phyloP scores from a whole-genome alignment of 805 yeast genomes.

The Zygoascus flipseniorum region DNA sequence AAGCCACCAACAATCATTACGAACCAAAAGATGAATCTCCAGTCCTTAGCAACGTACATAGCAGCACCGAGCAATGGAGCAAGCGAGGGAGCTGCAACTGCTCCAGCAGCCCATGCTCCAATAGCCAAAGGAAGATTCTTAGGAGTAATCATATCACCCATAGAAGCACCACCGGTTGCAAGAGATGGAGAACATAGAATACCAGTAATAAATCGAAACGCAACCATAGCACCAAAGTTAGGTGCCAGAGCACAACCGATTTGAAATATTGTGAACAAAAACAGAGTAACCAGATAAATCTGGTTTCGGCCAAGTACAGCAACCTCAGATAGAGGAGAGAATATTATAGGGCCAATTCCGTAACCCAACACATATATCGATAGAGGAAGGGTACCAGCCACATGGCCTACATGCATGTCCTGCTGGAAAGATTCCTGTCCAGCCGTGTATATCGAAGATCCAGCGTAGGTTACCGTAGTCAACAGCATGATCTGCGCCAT shows the following conservation, averaged over 20 bases:
- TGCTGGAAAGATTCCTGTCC: slow-evolving; percentile 35
- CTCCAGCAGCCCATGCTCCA: slow-evolving; percentile 46
- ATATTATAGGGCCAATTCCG: slow-evolving; percentile 56
- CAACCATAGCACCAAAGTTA: slow-evolving; percentile 43
- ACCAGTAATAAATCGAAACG: slow-evolving; percentile 48
- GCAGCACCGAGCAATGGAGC: slow-evolving; percentile 54
- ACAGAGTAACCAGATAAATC: slow-evolving; percentile 38
- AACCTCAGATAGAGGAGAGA: slow-evolving; percentile 52
- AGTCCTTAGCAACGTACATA: slow-evolving; percentile 35
- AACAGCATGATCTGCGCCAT: slow-evolving; percentile 36
- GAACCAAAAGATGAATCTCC: slow-evolving; percentile 53
- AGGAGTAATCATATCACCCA: slow-evolving; percentile 38
- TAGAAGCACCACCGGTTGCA: slow-evolving; percentile 51
- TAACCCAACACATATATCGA: slow-evolving; percentile 56
- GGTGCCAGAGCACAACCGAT: slow-evolving; percentile 46
- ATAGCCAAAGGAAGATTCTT: slow-evolving; percentile 38
- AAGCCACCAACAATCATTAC: slow-evolving; percentile 33
- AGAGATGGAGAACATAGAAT: slow-evolving; percentile 48
- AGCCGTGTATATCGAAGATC: slow-evolving; percentile 52
- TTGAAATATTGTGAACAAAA: slow-evolving; percentile 43
- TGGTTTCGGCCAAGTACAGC: slow-evolving; percentile 40
- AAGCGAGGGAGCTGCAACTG: slow-evolving; percentile 45
- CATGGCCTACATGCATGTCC: slow-evolving; percentile 38
- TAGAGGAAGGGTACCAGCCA: slow-evolving; percentile 45
- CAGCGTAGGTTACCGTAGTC: slow-evolving; percentile 49